phyloP scores from a whole-genome alignment of 1,284 basidiomycete genomes.

The Heterobasidion annosum region DNA sequence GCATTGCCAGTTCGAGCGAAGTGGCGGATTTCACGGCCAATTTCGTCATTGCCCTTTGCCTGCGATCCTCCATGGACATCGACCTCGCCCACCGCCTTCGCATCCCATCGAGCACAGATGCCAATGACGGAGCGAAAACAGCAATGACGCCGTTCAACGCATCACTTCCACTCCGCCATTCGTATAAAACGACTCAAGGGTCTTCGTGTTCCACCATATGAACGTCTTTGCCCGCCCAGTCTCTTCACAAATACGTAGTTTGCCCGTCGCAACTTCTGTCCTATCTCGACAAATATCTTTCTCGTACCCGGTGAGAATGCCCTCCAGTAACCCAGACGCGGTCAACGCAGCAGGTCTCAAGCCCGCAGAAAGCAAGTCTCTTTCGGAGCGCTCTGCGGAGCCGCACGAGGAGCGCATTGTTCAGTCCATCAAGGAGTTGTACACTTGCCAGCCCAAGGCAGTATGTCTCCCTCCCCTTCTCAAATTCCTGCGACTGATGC shows the following conservation, averaged over 20 bases:
- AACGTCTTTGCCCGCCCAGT: too few species aligned
- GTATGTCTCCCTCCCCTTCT: conserved; percentile 14
- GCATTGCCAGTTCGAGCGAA: background rate
- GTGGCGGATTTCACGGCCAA: background rate
- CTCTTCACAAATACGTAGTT: background rate
- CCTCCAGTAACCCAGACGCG: background rate
- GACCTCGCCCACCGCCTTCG: background rate
- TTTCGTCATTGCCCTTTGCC: background rate
- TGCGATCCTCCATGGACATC: too few species aligned
- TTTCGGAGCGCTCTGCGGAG: conserved; percentile 27
- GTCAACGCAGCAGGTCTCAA: conserved; percentile 33
- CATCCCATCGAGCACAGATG: background rate
- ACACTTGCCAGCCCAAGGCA: conserved; percentile 31
- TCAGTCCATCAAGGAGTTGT: conserved; percentile 33
- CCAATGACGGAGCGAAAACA: too few species aligned
- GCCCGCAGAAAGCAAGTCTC: conserved; percentile 26
- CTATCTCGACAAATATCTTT: background rate
- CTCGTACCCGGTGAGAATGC: background rate
- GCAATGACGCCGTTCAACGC: too few species aligned
- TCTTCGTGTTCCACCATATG: too few species aligned
- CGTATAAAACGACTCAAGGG: too few species aligned
- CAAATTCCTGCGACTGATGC: background rate
- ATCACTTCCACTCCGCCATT: background rate
- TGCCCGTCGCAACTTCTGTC: background rate
- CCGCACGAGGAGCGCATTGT: conserved; percentile 30